phyloP scores from a whole-genome alignment of 306 rosid species.

The Oxytropis ochrocephala region DNA sequence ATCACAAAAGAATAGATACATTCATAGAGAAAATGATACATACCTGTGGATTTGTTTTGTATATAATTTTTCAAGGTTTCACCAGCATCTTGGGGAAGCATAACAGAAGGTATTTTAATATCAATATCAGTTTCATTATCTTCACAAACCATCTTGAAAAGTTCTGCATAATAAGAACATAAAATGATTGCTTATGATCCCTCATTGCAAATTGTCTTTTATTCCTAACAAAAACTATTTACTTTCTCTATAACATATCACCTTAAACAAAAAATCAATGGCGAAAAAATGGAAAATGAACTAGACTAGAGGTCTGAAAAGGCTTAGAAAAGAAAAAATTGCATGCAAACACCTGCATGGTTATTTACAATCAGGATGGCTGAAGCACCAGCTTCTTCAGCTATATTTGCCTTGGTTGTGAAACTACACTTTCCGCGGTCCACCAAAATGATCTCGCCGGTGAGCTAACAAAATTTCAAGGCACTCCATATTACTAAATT shows the following conservation, averaged over 20 bases:
- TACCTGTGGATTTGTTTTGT: constrained; percentile 46
- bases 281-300: background rate
- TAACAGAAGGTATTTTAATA: constrained; percentile 80
- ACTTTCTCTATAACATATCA: background rate
- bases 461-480: constrained; percentile 61
- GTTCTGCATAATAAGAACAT: constrained; percentile 46
- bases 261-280: background rate
- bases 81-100: constrained; percentile 94
- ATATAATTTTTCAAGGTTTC: constrained; percentile 44
- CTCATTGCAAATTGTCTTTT: constrained; percentile 5
- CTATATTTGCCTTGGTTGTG: constrained; percentile 85
- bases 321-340: constrained; percentile 1
- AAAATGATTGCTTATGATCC: constrained; percentile 1
- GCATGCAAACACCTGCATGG: constrained; percentile 54
- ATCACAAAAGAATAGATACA: constrained; percentile 9
- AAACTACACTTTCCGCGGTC: constrained; percentile 93
- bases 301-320: constrained; percentile 2
- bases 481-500: constrained; percentile 42
- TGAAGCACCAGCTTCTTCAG: constrained; percentile 76
- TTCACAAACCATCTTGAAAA: constrained; percentile 97
- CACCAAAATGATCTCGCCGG: constrained; percentile 80
- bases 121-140: constrained; percentile 55
- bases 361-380: constrained; percentile 84
- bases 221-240: background rate
- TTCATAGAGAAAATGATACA: constrained; percentile 7